These are phyloP conservation scores for Oryza punctata DNA, from an alignment of 176 grass and related monocot species.

Conservation along the genomic window DNA sequence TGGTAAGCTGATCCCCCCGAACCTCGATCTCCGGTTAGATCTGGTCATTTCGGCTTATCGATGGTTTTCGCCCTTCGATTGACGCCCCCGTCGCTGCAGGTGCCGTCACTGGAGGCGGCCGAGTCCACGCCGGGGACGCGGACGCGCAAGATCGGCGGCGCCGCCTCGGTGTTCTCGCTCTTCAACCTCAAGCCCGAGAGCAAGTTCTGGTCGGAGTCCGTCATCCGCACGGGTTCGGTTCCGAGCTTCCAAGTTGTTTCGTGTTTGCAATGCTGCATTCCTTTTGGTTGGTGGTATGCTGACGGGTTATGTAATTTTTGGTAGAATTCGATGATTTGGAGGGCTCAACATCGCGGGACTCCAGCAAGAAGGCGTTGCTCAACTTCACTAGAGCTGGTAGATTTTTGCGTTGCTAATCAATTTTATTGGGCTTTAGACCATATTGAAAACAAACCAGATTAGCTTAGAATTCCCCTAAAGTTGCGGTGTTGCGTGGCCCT, in stretches of 20 bases:
- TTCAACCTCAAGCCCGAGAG: conserved; percentile 84
- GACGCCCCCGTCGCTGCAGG: not conserved
- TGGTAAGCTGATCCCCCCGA: conserved; percentile 30
- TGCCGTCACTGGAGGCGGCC: conserved; percentile 32
- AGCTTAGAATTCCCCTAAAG: not conserved
- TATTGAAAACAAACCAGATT: conserved; percentile 1
- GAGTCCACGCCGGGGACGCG: conserved; percentile 58
- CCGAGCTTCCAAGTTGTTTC: not conserved
- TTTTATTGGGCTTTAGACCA: not conserved
- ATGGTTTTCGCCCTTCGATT: not conserved
- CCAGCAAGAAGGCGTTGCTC: conserved; percentile 49
- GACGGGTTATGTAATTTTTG: conserved; percentile 27
- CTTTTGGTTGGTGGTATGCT: conserved; percentile 11
- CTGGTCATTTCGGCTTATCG: conserved; percentile 9
- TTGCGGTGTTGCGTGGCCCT: not conserved
- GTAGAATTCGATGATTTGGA: conserved; percentile 92
- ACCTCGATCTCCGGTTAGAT: conserved; percentile 27
- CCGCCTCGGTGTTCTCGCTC: conserved; percentile 79
- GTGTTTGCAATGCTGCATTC: not conserved
- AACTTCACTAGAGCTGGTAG: conserved; percentile 92
- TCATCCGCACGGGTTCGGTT: conserved; percentile 71
- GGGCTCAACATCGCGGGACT: conserved; percentile 52
- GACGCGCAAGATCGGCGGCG: conserved; percentile 53
- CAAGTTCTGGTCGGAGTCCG: conserved; percentile 91
- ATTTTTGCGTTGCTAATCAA: conserved; percentile 17